Conservation (phyloP, 2,329 filamentous ascomycete species). For the Didymella sp. region DNA sequence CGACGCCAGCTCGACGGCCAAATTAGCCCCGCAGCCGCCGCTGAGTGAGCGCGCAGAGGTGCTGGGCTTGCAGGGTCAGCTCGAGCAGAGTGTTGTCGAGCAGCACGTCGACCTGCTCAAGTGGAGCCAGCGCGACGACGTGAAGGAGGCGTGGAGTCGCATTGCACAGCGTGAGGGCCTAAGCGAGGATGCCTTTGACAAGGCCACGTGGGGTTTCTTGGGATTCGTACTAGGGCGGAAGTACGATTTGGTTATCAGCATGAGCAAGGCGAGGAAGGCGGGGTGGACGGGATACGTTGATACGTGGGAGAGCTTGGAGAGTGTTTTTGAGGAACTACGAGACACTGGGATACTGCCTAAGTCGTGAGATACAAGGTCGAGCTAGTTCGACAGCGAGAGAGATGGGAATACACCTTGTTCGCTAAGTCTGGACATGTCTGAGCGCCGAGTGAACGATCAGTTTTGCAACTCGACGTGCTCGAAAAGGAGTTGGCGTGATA, state of each 20-base stretch:
- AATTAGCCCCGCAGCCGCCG: neutral
- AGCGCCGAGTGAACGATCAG: no score
- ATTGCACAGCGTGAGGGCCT: neutral
- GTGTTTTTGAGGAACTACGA: neutral
- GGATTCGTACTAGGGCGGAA: neutral
- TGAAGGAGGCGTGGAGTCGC: neutral
- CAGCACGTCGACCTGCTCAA: neutral
- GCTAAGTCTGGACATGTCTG: no score
- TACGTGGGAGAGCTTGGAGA: neutral
- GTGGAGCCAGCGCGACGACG: neutral
- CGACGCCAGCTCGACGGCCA: neutral
- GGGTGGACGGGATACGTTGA: neutral
- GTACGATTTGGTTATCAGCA: neutral
- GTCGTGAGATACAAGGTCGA: no score
- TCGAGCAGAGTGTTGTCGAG: neutral
- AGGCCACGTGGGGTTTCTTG: neutral
- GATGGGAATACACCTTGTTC: no score
- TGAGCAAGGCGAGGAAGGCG: neutral
- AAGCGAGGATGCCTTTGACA: neutral
- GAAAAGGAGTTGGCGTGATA: no score
- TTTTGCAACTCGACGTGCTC: no score
- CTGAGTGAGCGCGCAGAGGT: neutral
- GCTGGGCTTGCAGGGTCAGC: neutral
- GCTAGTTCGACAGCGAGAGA: no score
- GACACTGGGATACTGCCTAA: neutral